Conservation (phyloP, 441 rosid genomes). For the Hura crepitans region DNA sequence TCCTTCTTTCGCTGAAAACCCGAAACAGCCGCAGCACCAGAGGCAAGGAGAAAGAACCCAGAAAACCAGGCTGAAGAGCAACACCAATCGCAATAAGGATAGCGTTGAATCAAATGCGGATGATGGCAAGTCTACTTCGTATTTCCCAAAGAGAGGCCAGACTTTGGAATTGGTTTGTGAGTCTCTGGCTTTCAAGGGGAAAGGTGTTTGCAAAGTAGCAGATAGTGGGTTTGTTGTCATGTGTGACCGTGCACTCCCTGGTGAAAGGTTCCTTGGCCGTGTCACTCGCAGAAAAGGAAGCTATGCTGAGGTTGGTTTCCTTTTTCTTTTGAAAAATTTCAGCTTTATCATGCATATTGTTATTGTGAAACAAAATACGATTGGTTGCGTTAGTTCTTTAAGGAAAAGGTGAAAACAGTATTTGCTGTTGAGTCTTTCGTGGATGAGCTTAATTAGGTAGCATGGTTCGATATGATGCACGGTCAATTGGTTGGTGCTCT, state of each 20-base stretch:
- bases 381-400: too few relatives aligned
- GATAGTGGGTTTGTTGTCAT: slow-evolving; percentile 80
- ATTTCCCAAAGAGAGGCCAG: slow-evolving; percentile 76
- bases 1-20: slow-evolving; percentile 31
- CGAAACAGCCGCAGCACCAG: slow-evolving; percentile 19
- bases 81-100: slow-evolving; percentile 16
- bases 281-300: slow-evolving; percentile 73
- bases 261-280: slow-evolving; percentile 83
- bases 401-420: too few relatives aligned
- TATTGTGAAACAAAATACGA: too few relatives aligned
- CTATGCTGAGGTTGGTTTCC: slow-evolving; percentile 62
- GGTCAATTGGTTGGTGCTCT: too few relatives aligned
- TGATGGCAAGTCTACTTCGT: slow-evolving; percentile 24
- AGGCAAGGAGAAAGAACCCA: slow-evolving; percentile 9
- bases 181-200: slow-evolving; percentile 84
- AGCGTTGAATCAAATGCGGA: background rate
- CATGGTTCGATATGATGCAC: too few relatives aligned
- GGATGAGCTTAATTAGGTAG: too few relatives aligned
- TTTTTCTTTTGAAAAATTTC: background rate
- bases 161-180: slow-evolving; percentile 76
- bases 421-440: too few relatives aligned
- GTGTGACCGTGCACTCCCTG: slow-evolving; percentile 90
- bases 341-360: too few relatives aligned
- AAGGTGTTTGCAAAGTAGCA: slow-evolving; percentile 71
- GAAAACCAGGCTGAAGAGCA: slow-evolving; percentile 18